Percentiles rank a stretch among this genome's conserved stretches.
phyloP scores from a whole-genome alignment of 2,329 filamentous ascomycete species.

The Trichoderma sp. region DNA sequence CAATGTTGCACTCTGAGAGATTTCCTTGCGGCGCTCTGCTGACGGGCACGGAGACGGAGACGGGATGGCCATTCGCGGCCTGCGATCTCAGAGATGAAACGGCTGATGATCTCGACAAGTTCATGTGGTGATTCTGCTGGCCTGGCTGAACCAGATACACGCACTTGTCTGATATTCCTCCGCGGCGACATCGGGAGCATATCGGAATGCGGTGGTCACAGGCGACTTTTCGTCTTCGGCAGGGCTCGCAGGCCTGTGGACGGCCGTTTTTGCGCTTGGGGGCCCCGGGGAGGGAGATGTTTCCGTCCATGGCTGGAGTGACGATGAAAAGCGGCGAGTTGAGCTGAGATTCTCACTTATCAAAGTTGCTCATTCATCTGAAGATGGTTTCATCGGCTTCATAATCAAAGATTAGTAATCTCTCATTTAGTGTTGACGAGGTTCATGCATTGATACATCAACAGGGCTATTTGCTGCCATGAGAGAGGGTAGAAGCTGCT shows the following conservation, averaged over 20 bases:
- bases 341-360: background rate
- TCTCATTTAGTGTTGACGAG: background rate
- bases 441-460: background rate
- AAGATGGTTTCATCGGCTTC: background rate
- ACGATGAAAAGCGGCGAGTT: background rate
- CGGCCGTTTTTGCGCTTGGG: slow-evolving; percentile 13
- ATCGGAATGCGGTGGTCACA: slow-evolving; percentile 16
- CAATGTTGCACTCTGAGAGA: slow-evolving; percentile 2
- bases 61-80: background rate
- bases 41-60: background rate
- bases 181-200: slow-evolving; percentile 17
- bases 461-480: background rate
- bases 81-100: background rate
- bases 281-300: background rate
- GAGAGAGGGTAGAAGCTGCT: background rate
- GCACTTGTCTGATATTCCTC: slow-evolving; percentile 11
- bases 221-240: slow-evolving; percentile 14
- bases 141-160: background rate
- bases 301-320: background rate
- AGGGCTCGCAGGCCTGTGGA: slow-evolving; percentile 14
- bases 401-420: slow-evolving; percentile 2
- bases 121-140: background rate
- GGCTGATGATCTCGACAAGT: background rate
- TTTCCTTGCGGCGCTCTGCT: background rate
- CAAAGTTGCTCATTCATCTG: background rate